A percentile compares a stretch with the other conserved stretches of the same genome.
Evolutionary conservation across 2,329 filamentous ascomycete genomes (phyloP).

Genomic region (Eurotiales sp.): DNA sequence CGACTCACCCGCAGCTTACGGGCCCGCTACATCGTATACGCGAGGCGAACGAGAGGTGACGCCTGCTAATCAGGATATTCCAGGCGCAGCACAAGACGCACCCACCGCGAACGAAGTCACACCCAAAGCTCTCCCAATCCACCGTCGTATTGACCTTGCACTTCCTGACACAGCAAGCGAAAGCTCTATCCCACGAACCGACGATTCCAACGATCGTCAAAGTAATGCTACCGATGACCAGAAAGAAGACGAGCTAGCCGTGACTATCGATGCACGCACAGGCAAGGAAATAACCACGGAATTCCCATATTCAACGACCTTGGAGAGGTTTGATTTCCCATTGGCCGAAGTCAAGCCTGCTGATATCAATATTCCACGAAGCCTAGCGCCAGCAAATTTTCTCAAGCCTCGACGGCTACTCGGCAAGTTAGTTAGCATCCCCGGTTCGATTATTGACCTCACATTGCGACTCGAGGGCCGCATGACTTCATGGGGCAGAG

Average conservation of each 20-base stretch:
- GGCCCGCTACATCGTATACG: slow-evolving; percentile 31
- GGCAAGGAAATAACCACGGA: slow-evolving; percentile 30
- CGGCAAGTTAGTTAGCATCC: slow-evolving; percentile 63
- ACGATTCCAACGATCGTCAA: slow-evolving; percentile 10
- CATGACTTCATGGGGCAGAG: slow-evolving; percentile 74
- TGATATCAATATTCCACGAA: slow-evolving; percentile 13
- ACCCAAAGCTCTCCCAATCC: slow-evolving; percentile 30
- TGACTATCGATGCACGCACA: slow-evolving; percentile 42
- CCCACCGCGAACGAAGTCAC: slow-evolving; percentile 24
- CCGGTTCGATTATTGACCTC: slow-evolving; percentile 62
- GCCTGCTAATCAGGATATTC: slow-evolving; percentile 19
- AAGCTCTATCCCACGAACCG: slow-evolving; percentile 23
- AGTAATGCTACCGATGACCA: neutral
- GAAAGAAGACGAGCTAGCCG: slow-evolving; percentile 30
- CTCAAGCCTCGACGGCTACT: slow-evolving; percentile 43
- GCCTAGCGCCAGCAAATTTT: slow-evolving; percentile 19
- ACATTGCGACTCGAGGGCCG: slow-evolving; percentile 64
- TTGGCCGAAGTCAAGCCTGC: slow-evolving; percentile 14
- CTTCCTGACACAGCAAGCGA: slow-evolving; percentile 38
- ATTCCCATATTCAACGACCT: slow-evolving; percentile 16
- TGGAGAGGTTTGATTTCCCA: slow-evolving; percentile 16
- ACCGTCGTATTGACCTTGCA: slow-evolving; percentile 36
- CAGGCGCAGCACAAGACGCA: slow-evolving; percentile 15
- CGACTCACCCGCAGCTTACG: slow-evolving; percentile 28
- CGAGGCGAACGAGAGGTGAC: slow-evolving; percentile 24